Base-by-base conservation (phyloP, 1,284 basidiomycete genomes). In the Ganoderma lingzhi region DNA sequence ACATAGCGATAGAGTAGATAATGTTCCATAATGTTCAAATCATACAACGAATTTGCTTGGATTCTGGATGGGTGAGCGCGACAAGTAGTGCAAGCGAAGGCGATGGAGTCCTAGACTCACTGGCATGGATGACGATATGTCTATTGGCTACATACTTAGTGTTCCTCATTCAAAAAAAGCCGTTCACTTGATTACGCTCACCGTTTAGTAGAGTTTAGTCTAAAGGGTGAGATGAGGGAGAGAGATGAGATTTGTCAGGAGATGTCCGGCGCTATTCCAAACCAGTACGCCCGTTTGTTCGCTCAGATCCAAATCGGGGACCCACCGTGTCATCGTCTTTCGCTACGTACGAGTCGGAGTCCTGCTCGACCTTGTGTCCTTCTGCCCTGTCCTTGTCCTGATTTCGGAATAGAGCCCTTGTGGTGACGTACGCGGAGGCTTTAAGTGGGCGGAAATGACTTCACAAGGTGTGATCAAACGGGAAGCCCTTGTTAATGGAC, bases 181-280 rank as follows among this genome's bases (percentile, higher is more conserved):
- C 45, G 17, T 51, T 35, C 32, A 51, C 4, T 51, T 39, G 56
- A 30, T 19, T 19, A 35, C 35, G 35, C 56, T n/a, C 28, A 55
- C n/a, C 17, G 19, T 48, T 48, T n/a, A 48, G 45, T 23, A 48
- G 19, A 23, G 45, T 48, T 48, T 48, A 48, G 55, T 58, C 17
- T 17, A 5, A 37, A 32, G 32, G 30, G 23, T 23, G 32, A 37
- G 55, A 58, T 58, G 14, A n/a, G 53, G 1, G 53, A 19, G 9
- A 28, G 30, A 37, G 32, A 56, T 32, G 17, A 59, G 56, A 59
- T 59, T 59, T 4, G 35, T 15, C 1, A 9, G 35, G 32, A 59
- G 56, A 59, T 59, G 56, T 8, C 48, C 48, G 48, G 62, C 62
- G 62, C 62, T 51, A 48, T 6, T n/a, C 45, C 19, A 63, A 51